phyloP scores from a whole-genome alignment of 2,329 filamentous ascomycete genomes.

The Xylaria multiplex region DNA sequence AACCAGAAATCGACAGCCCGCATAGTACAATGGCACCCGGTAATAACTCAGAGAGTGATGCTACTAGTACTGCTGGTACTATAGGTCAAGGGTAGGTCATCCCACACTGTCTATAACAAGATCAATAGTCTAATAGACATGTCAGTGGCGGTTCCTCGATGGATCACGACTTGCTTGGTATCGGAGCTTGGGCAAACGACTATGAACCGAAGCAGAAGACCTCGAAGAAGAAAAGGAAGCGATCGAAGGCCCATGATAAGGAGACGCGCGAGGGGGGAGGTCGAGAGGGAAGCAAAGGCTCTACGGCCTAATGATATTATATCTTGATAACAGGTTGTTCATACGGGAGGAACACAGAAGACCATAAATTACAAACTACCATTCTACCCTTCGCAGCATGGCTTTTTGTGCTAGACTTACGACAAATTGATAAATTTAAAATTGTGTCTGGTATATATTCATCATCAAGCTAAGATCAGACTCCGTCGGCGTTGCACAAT shows the following conservation, averaged over 20 bases:
- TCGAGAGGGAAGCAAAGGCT: no score
- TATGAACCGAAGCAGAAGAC: background rate
- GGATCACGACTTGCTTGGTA: background rate
- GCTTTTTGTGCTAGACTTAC: no score
- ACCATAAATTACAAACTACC: no score
- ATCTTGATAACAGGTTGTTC: no score
- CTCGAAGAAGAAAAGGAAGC: background rate
- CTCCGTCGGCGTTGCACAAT: no score
- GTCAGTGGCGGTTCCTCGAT: background rate
- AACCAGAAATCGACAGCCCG: background rate
- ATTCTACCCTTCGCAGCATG: no score
- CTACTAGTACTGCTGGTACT: background rate
- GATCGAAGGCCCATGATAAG: background rate
- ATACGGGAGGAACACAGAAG: no score
- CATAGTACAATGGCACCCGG: background rate
- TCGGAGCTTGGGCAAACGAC: background rate
- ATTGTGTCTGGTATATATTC: no score
- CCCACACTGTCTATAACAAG: background rate
- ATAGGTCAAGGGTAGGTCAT: background rate
- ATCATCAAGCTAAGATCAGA: no score
- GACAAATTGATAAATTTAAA: no score
- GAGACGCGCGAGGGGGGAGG: no score
- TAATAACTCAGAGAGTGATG: background rate
- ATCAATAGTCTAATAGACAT: background rate
- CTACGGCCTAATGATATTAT: no score